Percentiles rank a stretch among this genome's conserved stretches.
Conservation (phyloP, 441 rosid species). For the Corymbia citriodora region DNA sequence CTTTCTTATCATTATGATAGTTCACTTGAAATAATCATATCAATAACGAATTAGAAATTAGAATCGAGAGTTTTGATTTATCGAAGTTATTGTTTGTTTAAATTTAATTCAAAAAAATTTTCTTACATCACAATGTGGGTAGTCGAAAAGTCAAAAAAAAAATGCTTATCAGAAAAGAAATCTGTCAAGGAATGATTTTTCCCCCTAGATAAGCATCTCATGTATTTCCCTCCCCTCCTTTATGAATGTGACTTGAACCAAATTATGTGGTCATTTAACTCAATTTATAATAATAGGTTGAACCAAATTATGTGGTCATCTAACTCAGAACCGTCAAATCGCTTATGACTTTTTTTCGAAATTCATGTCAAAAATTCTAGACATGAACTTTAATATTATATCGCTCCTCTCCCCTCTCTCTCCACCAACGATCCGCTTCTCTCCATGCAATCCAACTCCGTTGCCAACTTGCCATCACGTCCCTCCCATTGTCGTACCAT, state of each 20-base stretch:
- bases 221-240: neutral
- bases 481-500: neutral
- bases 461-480: neutral
- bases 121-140: neutral
- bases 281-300: neutral
- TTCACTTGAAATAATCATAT: accelerated
- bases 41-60: neutral
- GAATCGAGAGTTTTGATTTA: neutral
- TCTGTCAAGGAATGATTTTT: neutral
- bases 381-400: neutral
- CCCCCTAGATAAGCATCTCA: neutral
- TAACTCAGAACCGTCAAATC: neutral
- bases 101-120: neutral
- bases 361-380: neutral
- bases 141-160: neutral
- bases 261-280: neutral
- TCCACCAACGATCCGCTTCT: neutral
- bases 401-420: neutral
- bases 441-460: neutral
- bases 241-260: neutral
- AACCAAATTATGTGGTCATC: neutral
- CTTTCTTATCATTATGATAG: neutral
- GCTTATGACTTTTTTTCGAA: neutral
- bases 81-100: neutral
- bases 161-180: neutral